Evolutionary conservation across 2,329 filamentous ascomycete genomes (phyloP).

Genomic region (Ilyonectria sp.): DNA sequence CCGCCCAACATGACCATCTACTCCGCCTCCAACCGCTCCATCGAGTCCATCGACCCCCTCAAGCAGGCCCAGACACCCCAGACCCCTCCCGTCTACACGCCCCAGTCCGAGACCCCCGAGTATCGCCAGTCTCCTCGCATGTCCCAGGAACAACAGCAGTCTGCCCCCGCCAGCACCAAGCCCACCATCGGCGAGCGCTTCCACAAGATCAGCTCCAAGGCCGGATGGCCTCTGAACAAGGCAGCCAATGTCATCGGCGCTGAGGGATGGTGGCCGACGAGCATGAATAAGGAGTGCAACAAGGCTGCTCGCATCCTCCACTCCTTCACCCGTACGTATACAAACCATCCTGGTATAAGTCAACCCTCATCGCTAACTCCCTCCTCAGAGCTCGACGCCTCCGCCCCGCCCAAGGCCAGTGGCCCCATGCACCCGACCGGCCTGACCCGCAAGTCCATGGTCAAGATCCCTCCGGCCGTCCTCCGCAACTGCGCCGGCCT

Average conservation of each 20-base stretch:
- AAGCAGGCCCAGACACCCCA: slow-evolving; percentile 40
- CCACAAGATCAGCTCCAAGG: slow-evolving; percentile 76
- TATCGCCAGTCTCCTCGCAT: slow-evolving; percentile 12
- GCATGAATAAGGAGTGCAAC: slow-evolving; percentile 80
- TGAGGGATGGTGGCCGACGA: slow-evolving; percentile 84
- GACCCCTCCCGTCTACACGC: slow-evolving; percentile 39
- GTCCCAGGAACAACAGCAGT: slow-evolving; percentile 23
- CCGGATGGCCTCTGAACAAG: slow-evolving; percentile 77
- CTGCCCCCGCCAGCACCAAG: slow-evolving; percentile 40
- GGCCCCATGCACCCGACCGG: slow-evolving; percentile 52
- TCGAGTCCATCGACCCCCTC: slow-evolving; percentile 39
- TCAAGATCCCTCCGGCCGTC: slow-evolving; percentile 60
- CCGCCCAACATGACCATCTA: slow-evolving; percentile 38
- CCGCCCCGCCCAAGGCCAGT: slow-evolving; percentile 37
- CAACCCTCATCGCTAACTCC: slow-evolving; percentile 23
- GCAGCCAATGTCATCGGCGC: slow-evolving; percentile 78
- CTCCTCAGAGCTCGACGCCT: slow-evolving; percentile 39
- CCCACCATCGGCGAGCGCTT: slow-evolving; percentile 69
- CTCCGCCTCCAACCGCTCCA: slow-evolving; percentile 33
- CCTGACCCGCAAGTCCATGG: slow-evolving; percentile 52
- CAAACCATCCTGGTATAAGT: too few relatives aligned
- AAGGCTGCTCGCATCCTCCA: slow-evolving; percentile 82
- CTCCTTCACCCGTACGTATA: slow-evolving; percentile 75
- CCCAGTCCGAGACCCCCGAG: slow-evolving; percentile 21
- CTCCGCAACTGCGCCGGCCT: slow-evolving; percentile 71